Evolutionary conservation across 768 basidiomycete genomes (phyloP).

Genomic region (Lentinula raphanica): DNA sequence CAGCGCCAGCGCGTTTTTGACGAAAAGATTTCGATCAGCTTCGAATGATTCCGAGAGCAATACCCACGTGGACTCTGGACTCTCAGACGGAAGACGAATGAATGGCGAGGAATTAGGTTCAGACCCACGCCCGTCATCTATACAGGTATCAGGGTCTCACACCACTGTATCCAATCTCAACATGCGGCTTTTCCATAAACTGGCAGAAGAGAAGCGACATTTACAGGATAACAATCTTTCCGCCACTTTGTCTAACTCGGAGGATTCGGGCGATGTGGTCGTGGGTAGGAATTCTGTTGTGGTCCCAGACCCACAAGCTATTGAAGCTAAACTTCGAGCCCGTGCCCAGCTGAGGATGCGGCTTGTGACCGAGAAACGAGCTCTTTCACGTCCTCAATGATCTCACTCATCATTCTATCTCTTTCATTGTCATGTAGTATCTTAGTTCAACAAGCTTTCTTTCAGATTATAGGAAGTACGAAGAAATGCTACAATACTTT

Average conservation of each 20-base stretch:
- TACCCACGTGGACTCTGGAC: not conserved
- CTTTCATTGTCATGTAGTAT: not conserved
- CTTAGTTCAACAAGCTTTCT: no score
- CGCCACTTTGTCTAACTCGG: not conserved
- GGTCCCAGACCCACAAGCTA: not conserved
- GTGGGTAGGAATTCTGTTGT: not conserved
- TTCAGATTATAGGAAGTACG: not conserved
- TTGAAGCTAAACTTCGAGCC: conserved; percentile 27
- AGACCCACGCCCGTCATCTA: not conserved
- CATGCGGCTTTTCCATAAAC: conserved; percentile 7
- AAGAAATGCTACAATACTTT: not conserved
- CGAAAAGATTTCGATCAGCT: not conserved
- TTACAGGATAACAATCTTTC: not conserved
- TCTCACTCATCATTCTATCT: no score
- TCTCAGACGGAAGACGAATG: not conserved
- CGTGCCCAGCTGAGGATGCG: conserved; percentile 29
- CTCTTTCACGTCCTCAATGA: no score
- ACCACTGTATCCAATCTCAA: not conserved
- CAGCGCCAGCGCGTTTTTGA: not conserved
- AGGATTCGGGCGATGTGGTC: not conserved
- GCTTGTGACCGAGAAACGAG: conserved; percentile 27
- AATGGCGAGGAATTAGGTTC: conserved; percentile 1
- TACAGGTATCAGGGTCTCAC: not conserved
- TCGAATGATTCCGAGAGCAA: not conserved
- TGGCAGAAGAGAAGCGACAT: conserved; percentile 3